Base-by-base conservation (phyloP, 2,329 filamentous ascomycete species). In the Colletotrichum agaves region DNA sequence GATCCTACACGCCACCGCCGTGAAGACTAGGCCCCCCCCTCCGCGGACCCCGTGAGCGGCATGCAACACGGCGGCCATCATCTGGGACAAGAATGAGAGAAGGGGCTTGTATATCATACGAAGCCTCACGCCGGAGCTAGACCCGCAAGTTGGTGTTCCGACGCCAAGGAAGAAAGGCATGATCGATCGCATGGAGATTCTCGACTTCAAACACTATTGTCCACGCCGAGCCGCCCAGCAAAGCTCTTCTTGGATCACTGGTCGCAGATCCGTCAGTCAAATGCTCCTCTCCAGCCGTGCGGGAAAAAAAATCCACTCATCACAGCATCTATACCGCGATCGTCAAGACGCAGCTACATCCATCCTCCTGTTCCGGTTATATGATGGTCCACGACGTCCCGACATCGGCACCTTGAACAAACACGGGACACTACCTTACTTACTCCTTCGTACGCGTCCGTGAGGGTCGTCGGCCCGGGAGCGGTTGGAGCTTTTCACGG, bases 1-100 rank as follows among this genome's bases (percentile, higher is more conserved):
- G 53, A 49, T 64, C 53, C 61, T 60, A 27, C 61, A 63, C 47
- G 17, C 47, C 41, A 27, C 47, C 65, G 58, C 52, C 50, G 52
- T 11, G n/a, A 27, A 11, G 37, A 15, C n/a, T 17, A 21, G 27
- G 27, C 8, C 27, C 27, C 23, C 6, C 37, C 33, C n/a, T n/a
- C n/a, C n/a, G n/a, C n/a, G n/a, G 39, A 15, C 6, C 21, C 46
- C 17, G 47, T 43, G 53, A 37, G 21, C 37, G 44, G 12, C 11
- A 35, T 59, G 53, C 37, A 53, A 27, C 53, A 43, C 61, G 23
- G 53, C 53, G 65, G 47, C 31, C 23, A n/a, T 57, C 39, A 27
- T 31, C 27, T 33, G 33, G 23, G 5, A 23, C 17, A 13, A 33
- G 52, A 13, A 47, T 27, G 35, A 15, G 35, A 8, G 35, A 5